phyloP scores from a whole-genome alignment of 768 basidiomycete genomes.

The Tulasnella sp. region DNA sequence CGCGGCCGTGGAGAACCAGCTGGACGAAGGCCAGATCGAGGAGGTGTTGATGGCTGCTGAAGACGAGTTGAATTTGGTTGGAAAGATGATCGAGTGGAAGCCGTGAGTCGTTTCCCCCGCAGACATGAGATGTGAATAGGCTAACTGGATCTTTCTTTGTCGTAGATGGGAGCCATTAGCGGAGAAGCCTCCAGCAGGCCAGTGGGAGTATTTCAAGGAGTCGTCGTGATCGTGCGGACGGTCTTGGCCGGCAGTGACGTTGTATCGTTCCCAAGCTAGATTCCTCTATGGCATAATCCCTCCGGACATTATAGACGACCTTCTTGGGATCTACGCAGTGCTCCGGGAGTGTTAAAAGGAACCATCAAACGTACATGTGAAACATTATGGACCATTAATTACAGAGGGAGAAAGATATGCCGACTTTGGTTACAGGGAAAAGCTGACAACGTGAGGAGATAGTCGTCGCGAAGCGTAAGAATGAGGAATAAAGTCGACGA shows the following conservation, averaged over 20 bases:
- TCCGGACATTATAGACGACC: background rate
- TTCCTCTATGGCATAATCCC: background rate
- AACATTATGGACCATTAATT: background rate
- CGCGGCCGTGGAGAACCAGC: slow-evolving; percentile 51
- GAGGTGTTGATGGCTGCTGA: slow-evolving; percentile 69
- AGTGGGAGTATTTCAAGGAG: slow-evolving; percentile 65
- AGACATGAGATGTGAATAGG: slow-evolving; percentile 2
- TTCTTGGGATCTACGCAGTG: background rate
- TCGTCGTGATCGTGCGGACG: background rate
- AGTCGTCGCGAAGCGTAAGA: background rate
- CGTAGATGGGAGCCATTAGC: slow-evolving; percentile 81
- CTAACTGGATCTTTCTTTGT: background rate
- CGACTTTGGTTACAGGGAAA: background rate
- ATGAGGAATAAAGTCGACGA: background rate
- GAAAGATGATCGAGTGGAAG: slow-evolving; percentile 91
- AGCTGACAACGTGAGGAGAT: background rate
- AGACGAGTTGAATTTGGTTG: slow-evolving; percentile 65
- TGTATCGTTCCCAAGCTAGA: background rate
- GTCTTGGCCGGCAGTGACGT: background rate
- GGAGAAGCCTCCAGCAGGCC: slow-evolving; percentile 66
- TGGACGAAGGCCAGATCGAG: slow-evolving; percentile 83
- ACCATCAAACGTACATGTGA: background rate
- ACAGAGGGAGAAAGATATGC: background rate
- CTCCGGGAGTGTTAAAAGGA: background rate
- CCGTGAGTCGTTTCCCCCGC: slow-evolving; percentile 48